A percentile compares a stretch with the other conserved stretches of the same genome.
These are phyloP conservation scores for Dipteronia dyeriana DNA, from an alignment of 345 rosid genomes.

Conservation along the genomic window DNA sequence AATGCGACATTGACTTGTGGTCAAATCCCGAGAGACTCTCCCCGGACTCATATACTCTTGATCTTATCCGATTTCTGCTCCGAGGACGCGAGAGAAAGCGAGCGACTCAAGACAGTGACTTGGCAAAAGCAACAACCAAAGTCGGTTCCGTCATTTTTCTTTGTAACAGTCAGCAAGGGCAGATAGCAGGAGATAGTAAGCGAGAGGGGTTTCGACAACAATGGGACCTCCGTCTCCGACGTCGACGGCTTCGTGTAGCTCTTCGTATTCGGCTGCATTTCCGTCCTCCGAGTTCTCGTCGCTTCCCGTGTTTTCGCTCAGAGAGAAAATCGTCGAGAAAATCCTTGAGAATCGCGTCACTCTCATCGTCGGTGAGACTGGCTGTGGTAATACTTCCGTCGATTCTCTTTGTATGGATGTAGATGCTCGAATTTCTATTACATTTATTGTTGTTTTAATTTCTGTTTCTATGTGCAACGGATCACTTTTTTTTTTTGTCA, in stretches of 20 bases:
- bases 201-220: slow-evolving; percentile 13
- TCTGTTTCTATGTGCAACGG: not conserved
- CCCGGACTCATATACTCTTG: not conserved
- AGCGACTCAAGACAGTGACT: not conserved
- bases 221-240: slow-evolving; percentile 57
- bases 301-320: slow-evolving; percentile 71
- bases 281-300: slow-evolving; percentile 51
- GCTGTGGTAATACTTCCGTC: slow-evolving; percentile 64
- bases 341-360: slow-evolving; percentile 89
- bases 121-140: not conserved
- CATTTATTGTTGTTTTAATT: not conserved
- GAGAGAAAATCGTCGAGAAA: slow-evolving; percentile 73
- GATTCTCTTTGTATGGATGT: slow-evolving; percentile 1
- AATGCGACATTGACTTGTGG: not conserved
- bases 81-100: not conserved
- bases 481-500: not conserved
- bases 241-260: slow-evolving; percentile 46
- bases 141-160: not conserved
- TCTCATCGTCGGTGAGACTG: slow-evolving; percentile 91
- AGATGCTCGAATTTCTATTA: not conserved
- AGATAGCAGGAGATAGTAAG: not conserved
- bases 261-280: slow-evolving; percentile 45
- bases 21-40: not conserved
- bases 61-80: not conserved
- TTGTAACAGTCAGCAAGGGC: not conserved